These are phyloP conservation scores for Backusella luteola DNA, from an alignment of 192 early-diverging fungal genomes.

Conservation along the genomic window DNA sequence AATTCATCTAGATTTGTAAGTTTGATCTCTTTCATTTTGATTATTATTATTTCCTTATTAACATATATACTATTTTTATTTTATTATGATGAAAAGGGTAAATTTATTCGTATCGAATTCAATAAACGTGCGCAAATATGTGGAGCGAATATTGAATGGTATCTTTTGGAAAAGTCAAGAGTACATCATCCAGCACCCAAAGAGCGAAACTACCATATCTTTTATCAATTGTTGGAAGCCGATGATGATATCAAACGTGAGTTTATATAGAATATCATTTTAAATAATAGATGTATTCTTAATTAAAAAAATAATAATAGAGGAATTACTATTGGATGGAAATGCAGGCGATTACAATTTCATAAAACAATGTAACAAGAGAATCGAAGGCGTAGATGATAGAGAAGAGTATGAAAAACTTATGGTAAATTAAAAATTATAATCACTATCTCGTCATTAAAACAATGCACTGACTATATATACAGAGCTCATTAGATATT, in stretches of 20 bases:
- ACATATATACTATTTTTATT: neutral
- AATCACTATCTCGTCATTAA: no score
- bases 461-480: neutral
- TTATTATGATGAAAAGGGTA: constrained; percentile 56
- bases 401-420: constrained; percentile 74
- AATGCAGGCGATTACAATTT: constrained; percentile 47
- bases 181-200: constrained; percentile 89
- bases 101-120: constrained; percentile 99
- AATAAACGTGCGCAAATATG: constrained; percentile 81
- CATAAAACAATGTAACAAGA: constrained; percentile 78
- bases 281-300: neutral
- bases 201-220: constrained; percentile 97
- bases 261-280: neutral
- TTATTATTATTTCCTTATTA: neutral
- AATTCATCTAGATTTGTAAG: constrained; percentile 97
- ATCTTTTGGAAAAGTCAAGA: constrained; percentile 95
- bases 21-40: neutral
- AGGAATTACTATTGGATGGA: constrained; percentile 19
- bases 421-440: constrained; percentile 42
- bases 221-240: constrained; percentile 96
- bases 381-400: constrained; percentile 95
- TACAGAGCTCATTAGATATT: constrained; percentile 74
- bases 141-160: constrained; percentile 96
- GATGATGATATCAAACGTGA: constrained; percentile 69
- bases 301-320: neutral